These are phyloP conservation scores for Pholiota adiposa DNA, from an alignment of 1,284 basidiomycete genomes.

Conservation along the genomic window DNA sequence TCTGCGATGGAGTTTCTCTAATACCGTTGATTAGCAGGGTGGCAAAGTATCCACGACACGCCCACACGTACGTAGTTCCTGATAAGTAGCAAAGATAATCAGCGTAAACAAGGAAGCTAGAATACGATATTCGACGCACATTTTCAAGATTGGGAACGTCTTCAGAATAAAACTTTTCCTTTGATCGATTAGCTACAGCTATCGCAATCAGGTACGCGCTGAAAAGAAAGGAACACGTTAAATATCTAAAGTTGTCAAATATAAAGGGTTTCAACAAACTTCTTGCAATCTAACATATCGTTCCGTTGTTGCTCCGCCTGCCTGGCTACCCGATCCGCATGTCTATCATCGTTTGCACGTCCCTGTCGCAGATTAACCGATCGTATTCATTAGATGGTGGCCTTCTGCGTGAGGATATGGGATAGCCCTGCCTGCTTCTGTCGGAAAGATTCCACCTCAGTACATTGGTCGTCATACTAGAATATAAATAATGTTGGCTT, in stretches of 20 bases:
- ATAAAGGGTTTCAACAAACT: constrained; percentile 47
- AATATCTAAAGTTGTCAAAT: not conserved
- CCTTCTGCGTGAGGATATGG: constrained; percentile 13
- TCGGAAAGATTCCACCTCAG: constrained; percentile 68
- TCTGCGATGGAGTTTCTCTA: constrained; percentile 69
- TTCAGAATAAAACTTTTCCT: constrained; percentile 69
- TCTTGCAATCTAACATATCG: constrained; percentile 83
- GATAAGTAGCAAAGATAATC: constrained; percentile 19
- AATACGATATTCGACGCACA: constrained; percentile 48
- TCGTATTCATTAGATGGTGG: constrained; percentile 10
- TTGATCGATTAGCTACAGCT: constrained; percentile 67
- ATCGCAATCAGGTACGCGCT: constrained; percentile 77
- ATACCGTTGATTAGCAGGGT: constrained; percentile 6
- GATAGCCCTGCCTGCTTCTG: constrained; percentile 70
- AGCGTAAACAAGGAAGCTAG: constrained; percentile 6
- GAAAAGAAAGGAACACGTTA: constrained; percentile 3
- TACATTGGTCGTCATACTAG: constrained; percentile 80
- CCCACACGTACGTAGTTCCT: constrained; percentile 68
- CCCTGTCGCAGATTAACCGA: constrained; percentile 42
- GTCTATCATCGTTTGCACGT: constrained; percentile 71
- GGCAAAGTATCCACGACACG: not conserved
- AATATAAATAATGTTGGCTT: constrained; percentile 6
- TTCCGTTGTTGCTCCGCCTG: constrained; percentile 74
- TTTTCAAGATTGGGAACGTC: constrained; percentile 74
- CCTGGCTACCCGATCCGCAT: constrained; percentile 72